Evolutionary conservation across 2,329 filamentous ascomycete species (phyloP).

Genomic region (Aspergillus eucalypticola): DNA sequence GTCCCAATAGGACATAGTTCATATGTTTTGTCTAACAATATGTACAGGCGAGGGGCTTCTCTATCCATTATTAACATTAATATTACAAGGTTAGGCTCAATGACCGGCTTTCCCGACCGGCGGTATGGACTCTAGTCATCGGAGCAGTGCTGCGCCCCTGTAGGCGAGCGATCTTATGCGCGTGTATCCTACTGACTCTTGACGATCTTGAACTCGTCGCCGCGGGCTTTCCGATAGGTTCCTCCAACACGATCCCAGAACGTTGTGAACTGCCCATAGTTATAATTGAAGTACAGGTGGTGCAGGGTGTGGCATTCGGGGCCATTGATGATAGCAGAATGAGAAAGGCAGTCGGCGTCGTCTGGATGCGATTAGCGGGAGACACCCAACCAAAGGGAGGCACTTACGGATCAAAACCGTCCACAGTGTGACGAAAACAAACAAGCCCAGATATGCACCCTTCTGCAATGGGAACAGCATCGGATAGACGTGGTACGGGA

Average conservation of each 20-base stretch:
- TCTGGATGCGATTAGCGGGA: constrained; percentile 41
- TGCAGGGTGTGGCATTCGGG: constrained; percentile 95
- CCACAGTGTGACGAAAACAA: constrained; percentile 93
- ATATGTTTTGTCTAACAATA: neutral
- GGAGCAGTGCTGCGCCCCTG: no score
- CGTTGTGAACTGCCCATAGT: constrained; percentile 94
- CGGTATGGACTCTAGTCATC: no score
- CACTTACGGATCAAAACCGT: constrained; percentile 74
- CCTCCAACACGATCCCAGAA: constrained; percentile 86
- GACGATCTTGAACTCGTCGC: constrained; percentile 13
- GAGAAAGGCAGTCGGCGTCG: constrained; percentile 88
- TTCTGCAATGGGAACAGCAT: constrained; percentile 92
- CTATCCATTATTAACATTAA: neutral
- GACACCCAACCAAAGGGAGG: neutral
- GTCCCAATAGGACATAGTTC: neutral
- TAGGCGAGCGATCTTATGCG: no score
- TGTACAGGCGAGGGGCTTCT: constrained; percentile 1
- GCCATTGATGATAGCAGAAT: constrained; percentile 85
- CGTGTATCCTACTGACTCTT: constrained; percentile 8
- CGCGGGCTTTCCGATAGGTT: constrained; percentile 48
- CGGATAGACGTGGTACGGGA: constrained; percentile 91
- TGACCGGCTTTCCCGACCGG: neutral
- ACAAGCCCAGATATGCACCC: constrained; percentile 78
- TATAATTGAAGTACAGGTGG: constrained; percentile 85
- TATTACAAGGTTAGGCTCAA: neutral